Base-by-base conservation (phyloP, 1,139 yeast species). In the Geotrichum bryndzae region DNA sequence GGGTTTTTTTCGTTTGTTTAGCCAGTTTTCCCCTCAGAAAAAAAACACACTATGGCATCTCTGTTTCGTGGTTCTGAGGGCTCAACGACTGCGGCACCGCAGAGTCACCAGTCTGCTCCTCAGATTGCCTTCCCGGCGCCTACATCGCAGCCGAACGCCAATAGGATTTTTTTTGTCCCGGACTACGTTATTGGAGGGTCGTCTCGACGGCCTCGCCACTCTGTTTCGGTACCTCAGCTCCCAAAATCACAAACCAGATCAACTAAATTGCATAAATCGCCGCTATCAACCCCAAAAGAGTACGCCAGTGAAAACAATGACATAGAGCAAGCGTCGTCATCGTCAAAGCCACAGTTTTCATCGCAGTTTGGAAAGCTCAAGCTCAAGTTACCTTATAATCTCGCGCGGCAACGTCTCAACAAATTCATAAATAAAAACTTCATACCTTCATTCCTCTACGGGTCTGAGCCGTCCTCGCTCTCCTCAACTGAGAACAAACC, bases 341-440 rank as follows among this genome's bases (percentile, higher is more conserved):
- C 48, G 22, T 41, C 48, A 41, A 41, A 41, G 22, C 23, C 22
- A 41, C 48, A 41, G 10, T 25, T 51, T 48, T 22, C 53, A 38
- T 31, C 59, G 1, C 58, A 61, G 23, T 41, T 60, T 7, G 54
- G 60, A 18, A 62, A 56, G 51, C 38, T 62, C 38, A 62, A 62
- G 45, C 22, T 60, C 31, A 62, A 58, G 33, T 51, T 52, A 7
- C 59, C 62, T 10, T 62, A 62, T 33, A 57, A 56, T 48, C 41
- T 60, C 4, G 63, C 63, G 22, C 54, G 61, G 6, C 59, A 60
- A 38, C 58, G 57, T 10, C 25, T 62, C 31, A 68, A 66, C 54
- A 59, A 58, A 51, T 57, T 66, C 33, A 64, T 67, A 35, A 63
- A 59, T 57, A 65, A 61, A 60, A 61, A 64, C 11, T 45, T 66